Conservation (phyloP, 305 asterid genomes). For the Andrographis paniculata region DNA sequence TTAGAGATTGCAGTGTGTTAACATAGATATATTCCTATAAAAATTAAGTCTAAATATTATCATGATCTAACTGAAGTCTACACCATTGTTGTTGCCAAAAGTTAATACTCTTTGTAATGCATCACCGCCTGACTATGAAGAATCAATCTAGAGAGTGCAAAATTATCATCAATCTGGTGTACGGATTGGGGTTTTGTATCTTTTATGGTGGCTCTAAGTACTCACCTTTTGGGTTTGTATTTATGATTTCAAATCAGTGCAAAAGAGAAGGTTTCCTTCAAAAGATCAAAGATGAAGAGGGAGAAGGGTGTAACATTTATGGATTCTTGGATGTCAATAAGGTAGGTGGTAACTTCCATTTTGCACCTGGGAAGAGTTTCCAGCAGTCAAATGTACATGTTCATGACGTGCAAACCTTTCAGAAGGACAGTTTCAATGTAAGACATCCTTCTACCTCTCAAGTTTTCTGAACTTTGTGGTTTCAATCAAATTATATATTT, state of each 20-base stretch:
- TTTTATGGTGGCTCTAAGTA: too few species aligned
- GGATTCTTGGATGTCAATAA: conserved; percentile 95
- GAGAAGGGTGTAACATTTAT: conserved; percentile 90
- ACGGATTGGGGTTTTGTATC: too few species aligned
- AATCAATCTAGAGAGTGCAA: too few species aligned
- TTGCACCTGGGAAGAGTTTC: conserved; percentile 99
- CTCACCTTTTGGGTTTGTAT: conserved; percentile 4
- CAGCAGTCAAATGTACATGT: conserved; percentile 84
- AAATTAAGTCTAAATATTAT: too few species aligned
- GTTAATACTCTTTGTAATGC: too few species aligned
- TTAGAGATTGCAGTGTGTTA: too few species aligned
- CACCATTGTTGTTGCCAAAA: too few species aligned
- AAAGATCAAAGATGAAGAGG: conserved; percentile 88
- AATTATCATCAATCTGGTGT: too few species aligned
- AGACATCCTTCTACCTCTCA: conserved; percentile 26
- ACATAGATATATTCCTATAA: too few species aligned
- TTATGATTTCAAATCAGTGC: conserved; percentile 42
- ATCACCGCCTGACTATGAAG: too few species aligned
- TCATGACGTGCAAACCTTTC: conserved; percentile 82
- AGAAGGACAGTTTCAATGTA: conserved; percentile 93
- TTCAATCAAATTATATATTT: conserved; percentile 1
- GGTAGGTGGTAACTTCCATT: conserved; percentile 96
- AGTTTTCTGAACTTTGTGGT: conserved; percentile 5
- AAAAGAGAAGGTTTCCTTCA: conserved; percentile 96
- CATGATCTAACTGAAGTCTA: too few species aligned